Evolutionary conservation across 2,329 filamentous ascomycete species (phyloP).

Genomic region (Reticulascus tulasneorum): DNA sequence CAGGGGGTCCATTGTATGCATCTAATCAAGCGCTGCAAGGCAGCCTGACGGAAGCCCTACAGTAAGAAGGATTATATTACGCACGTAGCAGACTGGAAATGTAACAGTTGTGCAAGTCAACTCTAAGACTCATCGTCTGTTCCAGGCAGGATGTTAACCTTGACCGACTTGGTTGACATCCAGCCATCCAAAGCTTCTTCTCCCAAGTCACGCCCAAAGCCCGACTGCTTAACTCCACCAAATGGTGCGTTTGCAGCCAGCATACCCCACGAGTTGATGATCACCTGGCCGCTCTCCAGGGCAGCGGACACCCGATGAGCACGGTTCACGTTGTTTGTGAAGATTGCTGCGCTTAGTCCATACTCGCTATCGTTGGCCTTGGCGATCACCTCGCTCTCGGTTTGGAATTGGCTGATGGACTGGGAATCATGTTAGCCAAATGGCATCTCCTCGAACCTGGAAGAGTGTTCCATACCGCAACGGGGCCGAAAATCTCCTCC

Average conservation of each 20-base stretch:
- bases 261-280: slow-evolving; percentile 3
- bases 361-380: slow-evolving; percentile 48
- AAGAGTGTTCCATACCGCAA: slow-evolving; percentile 51
- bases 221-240: slow-evolving; percentile 6
- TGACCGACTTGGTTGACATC: too few relatives aligned
- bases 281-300: slow-evolving; percentile 2
- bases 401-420: slow-evolving; percentile 32
- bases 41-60: too few relatives aligned
- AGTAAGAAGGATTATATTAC: too few relatives aligned
- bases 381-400: slow-evolving; percentile 44
- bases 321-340: slow-evolving; percentile 3
- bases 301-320: slow-evolving; percentile 2
- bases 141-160: too few relatives aligned
- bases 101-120: too few relatives aligned
- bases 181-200: slow-evolving; percentile 6
- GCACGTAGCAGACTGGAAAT: too few relatives aligned
- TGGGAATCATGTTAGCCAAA: too few relatives aligned
- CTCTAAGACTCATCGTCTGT: too few relatives aligned
- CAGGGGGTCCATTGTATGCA: too few relatives aligned
- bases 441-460: neutral
- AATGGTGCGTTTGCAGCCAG: slow-evolving; percentile 6
- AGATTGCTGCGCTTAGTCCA: slow-evolving; percentile 14
- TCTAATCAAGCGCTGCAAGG: too few relatives aligned
- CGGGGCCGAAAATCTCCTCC: slow-evolving; percentile 63
- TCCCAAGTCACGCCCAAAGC: slow-evolving; percentile 2